Conservation (phyloP, 176 grass and related monocot genomes). For the Secale cereale region DNA sequence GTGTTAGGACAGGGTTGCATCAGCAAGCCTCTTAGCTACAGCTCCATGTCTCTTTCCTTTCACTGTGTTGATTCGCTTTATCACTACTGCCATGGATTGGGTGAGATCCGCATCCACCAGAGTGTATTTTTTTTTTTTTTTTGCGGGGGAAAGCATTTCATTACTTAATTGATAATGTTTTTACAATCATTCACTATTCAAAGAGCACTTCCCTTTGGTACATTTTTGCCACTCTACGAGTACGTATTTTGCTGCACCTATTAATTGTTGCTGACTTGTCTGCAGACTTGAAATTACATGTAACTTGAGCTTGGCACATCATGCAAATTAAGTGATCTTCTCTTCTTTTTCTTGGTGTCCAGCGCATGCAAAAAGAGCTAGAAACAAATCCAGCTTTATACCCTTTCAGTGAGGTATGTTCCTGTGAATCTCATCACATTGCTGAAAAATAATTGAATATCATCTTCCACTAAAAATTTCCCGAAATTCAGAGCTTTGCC, state of each 20-base stretch:
- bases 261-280: not conserved
- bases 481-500: not conserved
- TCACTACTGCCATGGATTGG: not conserved
- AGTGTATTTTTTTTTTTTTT: no score
- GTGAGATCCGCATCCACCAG: not conserved
- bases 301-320: not conserved
- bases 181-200: no score
- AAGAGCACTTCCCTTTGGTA: no score
- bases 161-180: no score
- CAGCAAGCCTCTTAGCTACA: no score
- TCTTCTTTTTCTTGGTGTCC: not conserved
- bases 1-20: no score
- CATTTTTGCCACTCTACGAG: not conserved
- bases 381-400: constrained; percentile 21
- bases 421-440: not conserved
- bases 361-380: constrained; percentile 55
- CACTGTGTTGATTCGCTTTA: no score
- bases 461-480: not conserved
- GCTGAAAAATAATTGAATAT: not conserved
- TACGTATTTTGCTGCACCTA: not conserved
- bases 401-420: constrained; percentile 55
- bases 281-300: not conserved
- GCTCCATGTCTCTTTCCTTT: no score
- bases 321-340: constrained; percentile 13
- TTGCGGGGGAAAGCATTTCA: no score